phyloP scores from a whole-genome alignment of 805 yeast species.

The Zygotorulaspora sp. region DNA sequence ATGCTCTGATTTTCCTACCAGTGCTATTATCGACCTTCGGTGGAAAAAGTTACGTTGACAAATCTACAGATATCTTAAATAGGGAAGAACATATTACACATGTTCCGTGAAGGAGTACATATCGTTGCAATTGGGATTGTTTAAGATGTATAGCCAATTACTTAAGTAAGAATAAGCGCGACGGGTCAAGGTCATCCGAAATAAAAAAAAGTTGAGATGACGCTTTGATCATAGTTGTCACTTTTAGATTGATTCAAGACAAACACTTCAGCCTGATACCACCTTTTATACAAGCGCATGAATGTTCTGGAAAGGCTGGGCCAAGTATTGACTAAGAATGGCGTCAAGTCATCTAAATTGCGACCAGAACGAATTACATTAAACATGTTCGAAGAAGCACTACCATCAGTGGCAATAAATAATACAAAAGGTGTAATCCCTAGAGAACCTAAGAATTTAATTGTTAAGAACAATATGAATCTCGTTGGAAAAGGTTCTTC shows the following conservation, averaged over 20 bases:
- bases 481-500: conserved; percentile 32
- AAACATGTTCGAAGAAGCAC: conserved; percentile 10
- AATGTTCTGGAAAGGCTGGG: conserved; percentile 33
- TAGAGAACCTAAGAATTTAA: neutral
- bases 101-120: no score
- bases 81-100: neutral
- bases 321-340: conserved; percentile 28
- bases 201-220: neutral
- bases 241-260: no score
- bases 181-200: no score
- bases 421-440: conserved; percentile 1
- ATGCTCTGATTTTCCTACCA: conserved; percentile 76
- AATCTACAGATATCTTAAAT: conserved; percentile 2
- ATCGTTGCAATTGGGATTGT: no score
- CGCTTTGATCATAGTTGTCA: no score
- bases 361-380: conserved; percentile 9
- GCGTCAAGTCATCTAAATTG: conserved; percentile 11
- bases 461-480: conserved; percentile 11
- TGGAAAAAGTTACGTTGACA: conserved; percentile 48
- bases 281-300: conserved; percentile 15
- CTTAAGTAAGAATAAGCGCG: no score
- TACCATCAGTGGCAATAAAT: conserved; percentile 1
- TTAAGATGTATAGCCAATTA: no score
- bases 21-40: conserved; percentile 62
- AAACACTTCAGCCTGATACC: neutral